Percentiles rank a stretch among this genome's conserved stretches.
These are phyloP conservation scores for Trichosporon sp. DNA, from an alignment of 1,284 basidiomycete genomes.

Conservation along the genomic window DNA sequence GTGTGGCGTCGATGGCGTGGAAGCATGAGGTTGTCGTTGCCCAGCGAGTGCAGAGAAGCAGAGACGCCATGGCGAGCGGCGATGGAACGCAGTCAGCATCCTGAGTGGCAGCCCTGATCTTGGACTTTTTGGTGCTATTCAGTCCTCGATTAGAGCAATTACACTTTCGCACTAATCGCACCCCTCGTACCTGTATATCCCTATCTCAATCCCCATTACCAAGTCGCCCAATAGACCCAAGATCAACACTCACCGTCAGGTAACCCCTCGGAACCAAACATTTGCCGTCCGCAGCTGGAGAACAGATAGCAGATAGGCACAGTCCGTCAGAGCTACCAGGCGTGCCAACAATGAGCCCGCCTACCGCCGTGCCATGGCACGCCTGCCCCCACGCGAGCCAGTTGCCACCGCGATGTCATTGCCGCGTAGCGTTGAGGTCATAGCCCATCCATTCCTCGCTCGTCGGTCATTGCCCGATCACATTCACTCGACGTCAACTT, in stretches of 20 bases:
- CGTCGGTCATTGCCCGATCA: not conserved
- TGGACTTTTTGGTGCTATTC: conserved; percentile 8
- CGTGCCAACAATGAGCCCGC: too few species aligned
- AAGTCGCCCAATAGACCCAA: not conserved
- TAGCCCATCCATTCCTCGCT: not conserved
- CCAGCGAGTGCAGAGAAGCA: not conserved
- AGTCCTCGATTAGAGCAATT: not conserved
- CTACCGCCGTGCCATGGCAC: not conserved
- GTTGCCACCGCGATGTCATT: not conserved
- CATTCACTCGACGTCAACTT: not conserved
- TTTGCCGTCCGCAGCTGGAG: not conserved
- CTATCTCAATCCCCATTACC: not conserved
- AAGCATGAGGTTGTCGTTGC: not conserved
- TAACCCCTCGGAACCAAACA: not conserved
- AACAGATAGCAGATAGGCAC: not conserved
- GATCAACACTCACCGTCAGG: not conserved
- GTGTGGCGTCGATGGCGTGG: conserved; percentile 10
- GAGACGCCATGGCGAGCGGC: not conserved
- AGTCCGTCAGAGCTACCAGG: not conserved
- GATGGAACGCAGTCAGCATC: not conserved
- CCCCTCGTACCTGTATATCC: not conserved
- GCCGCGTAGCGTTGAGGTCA: not conserved
- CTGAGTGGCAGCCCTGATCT: not conserved
- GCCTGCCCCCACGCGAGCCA: not conserved
- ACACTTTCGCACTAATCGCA: not conserved